A percentile compares a stretch with the other conserved stretches of the same genome.
Conservation (phyloP, 208 protist genomes). For the Acanthamoeba triangularis region DNA sequence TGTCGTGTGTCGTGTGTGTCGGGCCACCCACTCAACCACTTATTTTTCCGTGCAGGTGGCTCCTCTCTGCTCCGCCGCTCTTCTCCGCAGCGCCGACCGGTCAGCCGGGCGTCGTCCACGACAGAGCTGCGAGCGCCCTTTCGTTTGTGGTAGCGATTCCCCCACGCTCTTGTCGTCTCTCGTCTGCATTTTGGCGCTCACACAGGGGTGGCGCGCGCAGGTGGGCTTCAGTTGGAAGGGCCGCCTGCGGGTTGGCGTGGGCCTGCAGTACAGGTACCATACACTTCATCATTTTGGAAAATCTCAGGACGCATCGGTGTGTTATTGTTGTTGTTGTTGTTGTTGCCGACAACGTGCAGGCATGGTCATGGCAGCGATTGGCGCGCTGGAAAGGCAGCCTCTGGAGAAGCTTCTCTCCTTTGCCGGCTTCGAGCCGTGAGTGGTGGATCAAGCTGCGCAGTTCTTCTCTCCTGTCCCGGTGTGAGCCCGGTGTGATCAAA, state of each 20-base stretch:
- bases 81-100: neutral
- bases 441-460: too few species aligned
- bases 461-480: too few species aligned
- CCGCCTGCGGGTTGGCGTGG: neutral
- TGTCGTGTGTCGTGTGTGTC: neutral
- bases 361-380: neutral
- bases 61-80: neutral
- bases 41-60: neutral
- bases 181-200: neutral
- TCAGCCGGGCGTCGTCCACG: slow-evolving; percentile 25
- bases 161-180: too few species aligned
- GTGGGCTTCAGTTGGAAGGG: slow-evolving; percentile 26
- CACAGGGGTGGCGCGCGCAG: neutral
- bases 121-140: neutral
- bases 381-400: neutral
- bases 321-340: too few species aligned
- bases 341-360: neutral
- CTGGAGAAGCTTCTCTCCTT: neutral
- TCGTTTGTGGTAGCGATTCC: slow-evolving; percentile 32
- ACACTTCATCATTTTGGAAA: too few species aligned
- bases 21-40: too few species aligned
- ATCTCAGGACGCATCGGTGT: too few species aligned
- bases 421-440: neutral
- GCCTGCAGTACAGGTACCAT: slow-evolving; percentile 20
- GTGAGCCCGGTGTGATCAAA: too few species aligned